phyloP scores from a whole-genome alignment of 164 flowering plant genomes.

The Dillenia turbinata region DNA sequence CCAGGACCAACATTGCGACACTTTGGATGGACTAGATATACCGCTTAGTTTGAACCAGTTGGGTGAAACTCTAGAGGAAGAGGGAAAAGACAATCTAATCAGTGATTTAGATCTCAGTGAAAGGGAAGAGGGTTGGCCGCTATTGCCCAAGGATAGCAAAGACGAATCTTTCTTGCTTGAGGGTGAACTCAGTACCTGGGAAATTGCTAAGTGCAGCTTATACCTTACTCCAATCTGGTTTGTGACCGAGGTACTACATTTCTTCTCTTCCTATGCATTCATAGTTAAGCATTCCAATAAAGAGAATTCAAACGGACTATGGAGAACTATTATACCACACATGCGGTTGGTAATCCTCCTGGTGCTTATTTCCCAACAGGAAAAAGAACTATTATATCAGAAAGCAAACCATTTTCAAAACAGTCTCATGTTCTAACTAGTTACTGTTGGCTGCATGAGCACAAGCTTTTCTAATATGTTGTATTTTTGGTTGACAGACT shows the following conservation, averaged over 20 bases:
- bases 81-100: slow-evolving; percentile 16
- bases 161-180: slow-evolving; percentile 16
- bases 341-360: too few species aligned
- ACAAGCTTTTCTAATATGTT: too few species aligned
- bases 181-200: slow-evolving; percentile 33
- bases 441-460: too few species aligned
- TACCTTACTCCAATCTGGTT: slow-evolving; percentile 61
- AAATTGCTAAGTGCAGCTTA: slow-evolving; percentile 40
- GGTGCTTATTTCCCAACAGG: too few species aligned
- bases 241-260: slow-evolving; percentile 42
- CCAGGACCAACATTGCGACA: slow-evolving; percentile 1
- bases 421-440: too few species aligned
- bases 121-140: slow-evolving; percentile 40
- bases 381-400: too few species aligned
- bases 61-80: slow-evolving; percentile 22
- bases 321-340: too few species aligned
- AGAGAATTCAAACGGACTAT: too few species aligned
- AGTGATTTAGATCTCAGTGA: slow-evolving; percentile 29
- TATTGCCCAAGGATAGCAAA: slow-evolving; percentile 24
- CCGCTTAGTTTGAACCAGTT: slow-evolving; percentile 34
- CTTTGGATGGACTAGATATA: slow-evolving; percentile 30
- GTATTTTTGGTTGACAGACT: too few species aligned
- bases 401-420: too few species aligned
- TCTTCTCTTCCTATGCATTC: neutral
- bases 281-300: too few species aligned